A percentile compares a stretch with the other conserved stretches of the same genome.
phyloP scores from a whole-genome alignment of 108 stramenopile species.

The Aurantiochytrium sp. region DNA sequence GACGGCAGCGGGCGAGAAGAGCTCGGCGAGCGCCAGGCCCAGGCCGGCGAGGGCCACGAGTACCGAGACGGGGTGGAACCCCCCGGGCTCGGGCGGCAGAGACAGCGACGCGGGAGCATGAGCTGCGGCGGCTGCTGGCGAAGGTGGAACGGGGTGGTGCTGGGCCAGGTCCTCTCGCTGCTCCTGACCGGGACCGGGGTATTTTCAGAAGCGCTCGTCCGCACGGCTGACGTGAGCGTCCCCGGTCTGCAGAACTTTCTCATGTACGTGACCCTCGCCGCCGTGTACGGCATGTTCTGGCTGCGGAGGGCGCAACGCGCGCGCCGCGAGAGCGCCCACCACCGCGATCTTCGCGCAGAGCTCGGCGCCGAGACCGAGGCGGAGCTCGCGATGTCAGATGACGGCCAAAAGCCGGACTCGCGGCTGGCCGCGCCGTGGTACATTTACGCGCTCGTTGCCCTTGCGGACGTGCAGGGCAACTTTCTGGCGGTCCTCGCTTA shows the following conservation, averaged over 20 bases:
- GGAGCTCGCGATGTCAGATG: background rate
- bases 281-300: slow-evolving; percentile 17
- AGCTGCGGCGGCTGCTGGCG: background rate
- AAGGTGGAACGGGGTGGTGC: slow-evolving; percentile 28
- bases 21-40: too few species aligned
- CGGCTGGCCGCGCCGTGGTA: slow-evolving; percentile 42
- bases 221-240: slow-evolving; percentile 40
- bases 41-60: too few species aligned
- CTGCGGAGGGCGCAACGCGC: background rate
- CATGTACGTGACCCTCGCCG: slow-evolving; percentile 48
- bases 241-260: slow-evolving; percentile 46
- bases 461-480: slow-evolving; percentile 87
- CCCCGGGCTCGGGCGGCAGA: too few species aligned
- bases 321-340: background rate
- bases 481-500: slow-evolving; percentile 75
- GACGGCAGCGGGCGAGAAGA: too few species aligned
- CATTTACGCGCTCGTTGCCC: slow-evolving; percentile 62
- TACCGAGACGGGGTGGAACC: too few species aligned
- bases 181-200: slow-evolving; percentile 56
- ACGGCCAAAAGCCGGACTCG: background rate
- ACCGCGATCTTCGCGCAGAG: background rate
- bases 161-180: slow-evolving; percentile 55
- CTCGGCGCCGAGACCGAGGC: background rate
- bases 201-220: slow-evolving; percentile 43
- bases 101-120: too few species aligned